These are phyloP conservation scores for Corymbia citriodora DNA, from an alignment of 441 rosid genomes.

Conservation along the genomic window DNA sequence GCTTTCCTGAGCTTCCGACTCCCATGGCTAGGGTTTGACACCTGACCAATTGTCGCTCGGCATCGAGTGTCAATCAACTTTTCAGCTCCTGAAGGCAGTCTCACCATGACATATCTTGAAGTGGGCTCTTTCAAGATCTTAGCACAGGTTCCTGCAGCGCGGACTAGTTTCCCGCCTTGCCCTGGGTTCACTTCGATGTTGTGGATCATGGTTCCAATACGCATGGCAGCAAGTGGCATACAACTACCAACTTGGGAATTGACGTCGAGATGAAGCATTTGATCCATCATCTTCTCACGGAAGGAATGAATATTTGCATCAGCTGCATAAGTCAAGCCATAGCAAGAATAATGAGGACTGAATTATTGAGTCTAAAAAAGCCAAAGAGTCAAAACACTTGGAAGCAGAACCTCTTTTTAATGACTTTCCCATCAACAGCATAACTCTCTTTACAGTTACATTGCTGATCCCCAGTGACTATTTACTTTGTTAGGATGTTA, in stretches of 20 bases:
- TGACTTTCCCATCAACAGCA: not conserved
- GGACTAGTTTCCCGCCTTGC: constrained; percentile 76
- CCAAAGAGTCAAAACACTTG: not conserved
- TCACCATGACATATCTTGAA: constrained; percentile 42
- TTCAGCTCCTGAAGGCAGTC: constrained; percentile 65
- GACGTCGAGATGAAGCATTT: constrained; percentile 65
- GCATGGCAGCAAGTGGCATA: constrained; percentile 79
- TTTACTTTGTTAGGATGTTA: not conserved
- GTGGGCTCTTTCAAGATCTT: constrained; percentile 81
- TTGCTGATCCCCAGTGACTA: not conserved
- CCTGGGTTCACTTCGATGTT: constrained; percentile 82
- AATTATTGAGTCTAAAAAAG: not conserved
- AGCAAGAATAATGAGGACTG: not conserved
- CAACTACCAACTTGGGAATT: constrained; percentile 73
- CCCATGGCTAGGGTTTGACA: constrained; percentile 65
- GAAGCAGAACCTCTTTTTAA: not conserved
- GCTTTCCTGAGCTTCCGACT: constrained; percentile 72
- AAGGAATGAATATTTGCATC: constrained; percentile 24
- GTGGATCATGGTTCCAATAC: constrained; percentile 79
- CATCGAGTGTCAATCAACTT: constrained; percentile 65
- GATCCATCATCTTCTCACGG: constrained; percentile 48
- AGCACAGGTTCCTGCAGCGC: constrained; percentile 81
- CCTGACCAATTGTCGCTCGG: constrained; percentile 68
- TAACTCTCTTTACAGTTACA: not conserved
- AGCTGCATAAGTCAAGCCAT: not conserved